Percentiles rank a stretch among this genome's conserved stretches.
Evolutionary conservation across 2,329 filamentous ascomycete genomes (phyloP).

Genomic region (Sporothrix protearum): DNA sequence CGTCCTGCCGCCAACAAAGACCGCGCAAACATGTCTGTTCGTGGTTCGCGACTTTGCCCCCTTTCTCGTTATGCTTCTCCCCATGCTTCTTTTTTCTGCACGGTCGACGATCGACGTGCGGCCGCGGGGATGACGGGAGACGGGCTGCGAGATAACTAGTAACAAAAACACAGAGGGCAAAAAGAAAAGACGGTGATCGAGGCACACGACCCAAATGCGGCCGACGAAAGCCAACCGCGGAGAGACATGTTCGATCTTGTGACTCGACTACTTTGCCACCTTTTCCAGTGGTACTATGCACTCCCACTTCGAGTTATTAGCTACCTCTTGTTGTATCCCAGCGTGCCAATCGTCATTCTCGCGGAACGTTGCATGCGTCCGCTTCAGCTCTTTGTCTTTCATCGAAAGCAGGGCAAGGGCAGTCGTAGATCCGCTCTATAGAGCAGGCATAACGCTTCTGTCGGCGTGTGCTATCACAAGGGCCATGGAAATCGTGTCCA

Average conservation of each 20-base stretch:
- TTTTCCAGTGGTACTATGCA: neutral
- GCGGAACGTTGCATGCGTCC: constrained; percentile 19
- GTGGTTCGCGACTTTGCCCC: neutral
- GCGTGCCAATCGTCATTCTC: neutral
- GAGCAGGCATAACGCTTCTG: neutral
- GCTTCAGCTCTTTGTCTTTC: neutral
- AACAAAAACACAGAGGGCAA: neutral
- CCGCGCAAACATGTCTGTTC: neutral
- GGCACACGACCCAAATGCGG: neutral
- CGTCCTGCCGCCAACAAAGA: neutral
- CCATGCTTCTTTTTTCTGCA: neutral
- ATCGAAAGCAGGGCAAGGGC: neutral
- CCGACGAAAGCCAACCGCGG: neutral
- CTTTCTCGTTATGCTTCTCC: neutral
- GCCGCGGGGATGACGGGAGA: constrained; percentile 1
- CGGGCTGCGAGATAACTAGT: neutral
- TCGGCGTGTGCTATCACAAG: neutral
- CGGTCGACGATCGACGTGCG: neutral
- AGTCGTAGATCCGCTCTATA: neutral
- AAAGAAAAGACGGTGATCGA: neutral
- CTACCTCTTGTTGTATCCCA: neutral
- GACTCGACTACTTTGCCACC: neutral
- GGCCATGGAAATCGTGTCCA: neutral
- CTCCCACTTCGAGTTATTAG: neutral
- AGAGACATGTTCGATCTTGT: neutral